phyloP scores from a whole-genome alignment of 352 stramenopile genomes.

The Globisporangium lucens region DNA sequence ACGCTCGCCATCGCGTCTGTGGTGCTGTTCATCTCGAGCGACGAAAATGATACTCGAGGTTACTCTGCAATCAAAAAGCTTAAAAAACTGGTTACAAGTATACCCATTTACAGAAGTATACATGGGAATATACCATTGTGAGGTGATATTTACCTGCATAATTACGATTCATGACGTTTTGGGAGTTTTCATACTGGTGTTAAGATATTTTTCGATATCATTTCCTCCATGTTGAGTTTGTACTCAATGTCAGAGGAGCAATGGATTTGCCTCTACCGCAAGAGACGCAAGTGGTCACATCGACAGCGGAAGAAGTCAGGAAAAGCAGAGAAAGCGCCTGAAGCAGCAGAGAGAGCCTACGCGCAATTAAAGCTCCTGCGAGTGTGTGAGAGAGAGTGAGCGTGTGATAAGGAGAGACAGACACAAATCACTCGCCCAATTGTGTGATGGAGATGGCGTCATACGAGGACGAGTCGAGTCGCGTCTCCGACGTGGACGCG shows the following conservation, averaged over 20 bases:
- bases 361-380: background rate
- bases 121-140: no score
- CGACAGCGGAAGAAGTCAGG: background rate
- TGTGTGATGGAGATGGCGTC: background rate
- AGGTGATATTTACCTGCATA: no score
- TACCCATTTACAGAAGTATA: no score
- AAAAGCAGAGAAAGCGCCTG: background rate
- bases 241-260: no score
- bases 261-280: slow-evolving; percentile 3
- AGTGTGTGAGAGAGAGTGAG: background rate
- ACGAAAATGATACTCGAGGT: background rate
- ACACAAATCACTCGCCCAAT: no score
- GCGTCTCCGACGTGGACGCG: slow-evolving; percentile 11
- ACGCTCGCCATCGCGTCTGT: slow-evolving; percentile 20
- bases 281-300: background rate
- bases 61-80: background rate
- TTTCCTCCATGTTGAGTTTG: no score
- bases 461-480: slow-evolving; percentile 8
- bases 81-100: background rate
- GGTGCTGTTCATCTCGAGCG: slow-evolving; percentile 2
- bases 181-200: no score
- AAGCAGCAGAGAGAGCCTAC: no score
- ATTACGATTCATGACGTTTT: no score
- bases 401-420: no score
- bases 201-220: no score